These are phyloP conservation scores for Dillenia suffruticosa DNA, from an alignment of 164 flowering plant genomes.

Conservation along the genomic window DNA sequence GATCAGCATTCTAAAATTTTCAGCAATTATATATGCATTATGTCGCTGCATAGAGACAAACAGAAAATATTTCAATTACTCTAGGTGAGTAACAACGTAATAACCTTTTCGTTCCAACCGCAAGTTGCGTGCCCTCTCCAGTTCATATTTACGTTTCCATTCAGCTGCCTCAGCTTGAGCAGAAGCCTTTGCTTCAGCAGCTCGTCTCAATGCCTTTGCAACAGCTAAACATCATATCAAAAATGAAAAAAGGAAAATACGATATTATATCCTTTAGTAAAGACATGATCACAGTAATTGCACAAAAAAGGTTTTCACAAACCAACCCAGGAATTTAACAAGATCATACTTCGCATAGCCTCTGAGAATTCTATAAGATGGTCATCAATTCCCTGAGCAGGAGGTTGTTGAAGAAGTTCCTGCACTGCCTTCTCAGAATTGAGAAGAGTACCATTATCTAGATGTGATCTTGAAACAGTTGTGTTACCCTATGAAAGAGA, in stretches of 20 bases:
- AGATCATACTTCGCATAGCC: slow-evolving; percentile 75
- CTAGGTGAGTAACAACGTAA: background rate
- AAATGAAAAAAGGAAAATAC: background rate
- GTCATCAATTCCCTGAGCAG: slow-evolving; percentile 62
- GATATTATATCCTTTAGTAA: background rate
- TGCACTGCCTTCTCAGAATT: slow-evolving; percentile 61
- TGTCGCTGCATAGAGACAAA: too few relatives aligned
- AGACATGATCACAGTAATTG: too few relatives aligned
- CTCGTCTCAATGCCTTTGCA: slow-evolving; percentile 81
- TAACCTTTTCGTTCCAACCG: slow-evolving; percentile 59
- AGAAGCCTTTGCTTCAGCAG: slow-evolving; percentile 91
- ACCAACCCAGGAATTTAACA: slow-evolving; percentile 8
- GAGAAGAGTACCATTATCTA: slow-evolving; percentile 52
- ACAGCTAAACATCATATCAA: slow-evolving; percentile 48
- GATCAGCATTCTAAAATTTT: too few relatives aligned
- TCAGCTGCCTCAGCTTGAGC: slow-evolving; percentile 99
- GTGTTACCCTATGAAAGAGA: slow-evolving; percentile 39
- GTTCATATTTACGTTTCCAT: slow-evolving; percentile 94
- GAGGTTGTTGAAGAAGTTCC: slow-evolving; percentile 58
- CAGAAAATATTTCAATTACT: too few relatives aligned
- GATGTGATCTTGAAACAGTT: slow-evolving; percentile 24
- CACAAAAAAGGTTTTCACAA: too few relatives aligned
- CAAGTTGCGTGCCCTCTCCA: slow-evolving; percentile 64
- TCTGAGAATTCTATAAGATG: slow-evolving; percentile 95
- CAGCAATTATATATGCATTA: too few relatives aligned